Evolutionary conservation across 2,329 filamentous ascomycete species (phyloP), one percentile per base, ranked within the genome.

Genomic region (Blastomyces parvus): DNA sequence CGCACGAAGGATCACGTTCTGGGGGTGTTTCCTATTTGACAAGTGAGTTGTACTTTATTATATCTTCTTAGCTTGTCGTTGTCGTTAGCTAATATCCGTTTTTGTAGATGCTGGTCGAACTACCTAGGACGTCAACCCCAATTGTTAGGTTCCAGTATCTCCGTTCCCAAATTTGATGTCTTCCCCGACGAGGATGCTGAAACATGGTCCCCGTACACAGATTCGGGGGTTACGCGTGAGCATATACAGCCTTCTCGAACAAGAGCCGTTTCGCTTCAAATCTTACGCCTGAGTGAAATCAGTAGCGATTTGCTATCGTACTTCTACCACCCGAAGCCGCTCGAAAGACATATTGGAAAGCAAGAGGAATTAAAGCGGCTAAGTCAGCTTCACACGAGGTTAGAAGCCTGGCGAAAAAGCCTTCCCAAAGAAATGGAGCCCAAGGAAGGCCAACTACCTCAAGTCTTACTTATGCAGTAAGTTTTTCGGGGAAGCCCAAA

Each of bases 1-100:
- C 76, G 92, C 91, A 2, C 83, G 94, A 48, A 84, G 90, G 61
- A 88, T 97, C 52, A 97, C 94, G 0, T 97, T 97, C 72, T 97
- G 94, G 94, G 94, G 94, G 7, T 97, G 92, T 74, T 97, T 94
- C 75, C 78, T 96, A n/a, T 96, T 97, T 74, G 94, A 99, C 79
- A 97, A 97, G 82, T 85, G 71, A 66, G 80, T 71, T 50, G 42
- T 33, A 25, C 17, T 25, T n/a, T n/a, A 48, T 25, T 42, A 5
- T 48, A 27, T 33, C 1, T 7, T 9, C 25, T 7, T 40, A 40
- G n/a, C 33, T 36, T 36, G 27, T 27, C 22, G 2, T 46, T 19
- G 40, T n/a, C 42, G 19, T 53, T 59, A 56, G 56, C 44, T 42
- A 25, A 52, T 57, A 13, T 22, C 14, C 42, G 17, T n/a, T 11